A percentile compares a stretch with the other conserved stretches of the same genome.
These are phyloP conservation scores for Mallotus repandus DNA, from an alignment of 441 rosid genomes.

Conservation along the genomic window DNA sequence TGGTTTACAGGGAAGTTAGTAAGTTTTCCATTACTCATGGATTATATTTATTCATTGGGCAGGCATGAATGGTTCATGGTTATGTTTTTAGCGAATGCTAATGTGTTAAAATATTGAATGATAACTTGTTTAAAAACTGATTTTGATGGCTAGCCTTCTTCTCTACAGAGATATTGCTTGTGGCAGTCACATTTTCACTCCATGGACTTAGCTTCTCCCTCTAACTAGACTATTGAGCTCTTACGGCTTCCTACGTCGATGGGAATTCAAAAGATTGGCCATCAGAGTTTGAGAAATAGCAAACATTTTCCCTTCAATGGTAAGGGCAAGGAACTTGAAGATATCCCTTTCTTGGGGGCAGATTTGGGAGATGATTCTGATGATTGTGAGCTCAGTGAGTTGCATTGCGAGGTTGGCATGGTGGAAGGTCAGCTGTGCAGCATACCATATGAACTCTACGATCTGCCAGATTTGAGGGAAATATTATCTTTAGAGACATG, in stretches of 20 bases:
- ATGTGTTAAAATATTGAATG: not conserved
- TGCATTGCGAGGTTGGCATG: slow-evolving; percentile 50
- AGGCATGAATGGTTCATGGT: not conserved
- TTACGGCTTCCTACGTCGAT: slow-evolving; percentile 23
- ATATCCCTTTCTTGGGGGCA: slow-evolving; percentile 26
- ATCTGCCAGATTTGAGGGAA: slow-evolving; percentile 53
- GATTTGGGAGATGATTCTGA: slow-evolving; percentile 46
- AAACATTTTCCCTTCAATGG: slow-evolving; percentile 21
- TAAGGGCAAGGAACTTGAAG: slow-evolving; percentile 27
- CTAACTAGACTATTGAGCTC: slow-evolving; percentile 24
- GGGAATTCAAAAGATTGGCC: slow-evolving; percentile 40
- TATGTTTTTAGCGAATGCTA: not conserved
- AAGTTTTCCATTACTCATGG: not conserved
- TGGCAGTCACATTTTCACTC: slow-evolving; percentile 19
- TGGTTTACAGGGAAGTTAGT: not conserved
- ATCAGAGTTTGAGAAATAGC: slow-evolving; percentile 23
- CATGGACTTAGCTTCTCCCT: slow-evolving; percentile 17
- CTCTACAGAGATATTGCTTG: slow-evolving; percentile 32
- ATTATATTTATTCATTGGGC: not conserved
- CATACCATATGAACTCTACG: slow-evolving; percentile 62
- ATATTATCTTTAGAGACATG: slow-evolving; percentile 61
- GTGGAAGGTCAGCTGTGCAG: slow-evolving; percentile 54
- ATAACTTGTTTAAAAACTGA: not conserved
- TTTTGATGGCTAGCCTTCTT: slow-evolving; percentile 19
- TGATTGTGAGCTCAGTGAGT: slow-evolving; percentile 37